A percentile compares a stretch with the other conserved stretches of the same genome.
Conservation (phyloP, 2,329 filamentous ascomycete species). For the Neonectria punicea region DNA sequence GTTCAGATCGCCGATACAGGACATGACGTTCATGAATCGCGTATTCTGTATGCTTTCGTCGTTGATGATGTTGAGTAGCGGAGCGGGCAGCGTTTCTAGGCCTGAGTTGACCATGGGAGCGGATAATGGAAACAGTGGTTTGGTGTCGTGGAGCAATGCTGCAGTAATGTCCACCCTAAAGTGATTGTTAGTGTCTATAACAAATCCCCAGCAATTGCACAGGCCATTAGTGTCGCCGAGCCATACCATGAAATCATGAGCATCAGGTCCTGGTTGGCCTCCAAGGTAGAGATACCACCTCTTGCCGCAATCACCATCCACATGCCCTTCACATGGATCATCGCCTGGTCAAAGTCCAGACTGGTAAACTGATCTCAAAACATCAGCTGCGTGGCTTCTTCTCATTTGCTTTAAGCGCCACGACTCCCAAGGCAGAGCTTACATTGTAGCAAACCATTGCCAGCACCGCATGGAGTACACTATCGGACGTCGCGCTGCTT, state of each 20-base stretch:
- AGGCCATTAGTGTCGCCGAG: not conserved
- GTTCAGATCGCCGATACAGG: slow-evolving; percentile 13
- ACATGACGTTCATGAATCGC: not conserved
- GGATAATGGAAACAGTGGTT: slow-evolving; percentile 13
- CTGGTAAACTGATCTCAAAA: slow-evolving; percentile 8
- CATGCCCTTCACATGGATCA: slow-evolving; percentile 15
- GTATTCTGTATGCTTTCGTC: no score
- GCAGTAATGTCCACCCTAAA: slow-evolving; percentile 20
- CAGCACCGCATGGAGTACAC: slow-evolving; percentile 15
- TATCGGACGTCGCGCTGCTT: slow-evolving; percentile 12
- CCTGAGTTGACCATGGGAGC: not conserved
- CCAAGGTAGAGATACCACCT: slow-evolving; percentile 17
- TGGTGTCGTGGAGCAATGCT: slow-evolving; percentile 21
- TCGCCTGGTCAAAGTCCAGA: slow-evolving; percentile 19
- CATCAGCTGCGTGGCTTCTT: not conserved
- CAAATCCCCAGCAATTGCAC: not conserved
- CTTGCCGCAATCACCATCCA: slow-evolving; percentile 10
- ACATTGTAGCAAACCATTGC: slow-evolving; percentile 21
- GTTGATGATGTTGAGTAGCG: not conserved
- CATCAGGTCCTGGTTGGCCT: slow-evolving; percentile 9
- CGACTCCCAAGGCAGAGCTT: not conserved
- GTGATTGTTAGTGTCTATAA: not conserved
- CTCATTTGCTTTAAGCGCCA: not conserved
- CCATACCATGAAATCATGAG: slow-evolving; percentile 20
- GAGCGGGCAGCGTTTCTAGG: slow-evolving; percentile 4